These are phyloP conservation scores for Phytomonas sp. DNA, from an alignment of 208 protist genomes.

Conservation along the genomic window DNA sequence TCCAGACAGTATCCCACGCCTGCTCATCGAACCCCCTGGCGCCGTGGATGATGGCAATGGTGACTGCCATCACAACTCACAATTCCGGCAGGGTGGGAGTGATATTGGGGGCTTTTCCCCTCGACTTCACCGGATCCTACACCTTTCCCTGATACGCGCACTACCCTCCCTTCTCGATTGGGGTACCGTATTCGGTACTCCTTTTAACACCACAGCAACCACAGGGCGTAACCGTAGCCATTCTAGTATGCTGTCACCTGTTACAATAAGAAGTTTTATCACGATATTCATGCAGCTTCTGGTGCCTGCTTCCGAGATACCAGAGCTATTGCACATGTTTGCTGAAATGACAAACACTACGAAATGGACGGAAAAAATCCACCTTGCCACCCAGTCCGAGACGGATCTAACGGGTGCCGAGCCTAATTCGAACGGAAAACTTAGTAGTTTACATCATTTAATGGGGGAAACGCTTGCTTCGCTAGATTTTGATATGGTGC, in stretches of 20 bases:
- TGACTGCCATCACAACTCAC: neutral
- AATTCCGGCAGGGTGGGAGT: neutral
- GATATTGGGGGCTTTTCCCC: neutral
- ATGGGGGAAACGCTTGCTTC: slow-evolving; percentile 34
- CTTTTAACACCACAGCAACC: neutral
- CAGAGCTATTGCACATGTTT: slow-evolving; percentile 18
- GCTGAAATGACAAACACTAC: neutral
- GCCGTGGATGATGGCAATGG: neutral
- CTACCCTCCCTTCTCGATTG: slow-evolving; percentile 39
- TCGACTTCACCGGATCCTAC: slow-evolving; percentile 37
- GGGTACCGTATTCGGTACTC: neutral
- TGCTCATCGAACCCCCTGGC: neutral
- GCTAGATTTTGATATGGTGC: slow-evolving; percentile 44
- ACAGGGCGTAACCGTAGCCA: neutral
- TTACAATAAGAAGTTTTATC: neutral
- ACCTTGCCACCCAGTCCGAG: neutral
- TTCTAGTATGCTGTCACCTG: neutral
- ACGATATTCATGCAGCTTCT: slow-evolving; percentile 34
- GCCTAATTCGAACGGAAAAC: neutral
- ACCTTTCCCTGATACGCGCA: slow-evolving; percentile 27
- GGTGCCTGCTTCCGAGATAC: slow-evolving; percentile 20
- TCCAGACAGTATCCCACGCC: neutral
- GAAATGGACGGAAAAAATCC: neutral
- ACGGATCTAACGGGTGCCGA: neutral
- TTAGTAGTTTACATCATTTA: neutral